Base-by-base conservation (phyloP, 176 grass and related monocot genomes). In the Coix lacrymajobi region DNA sequence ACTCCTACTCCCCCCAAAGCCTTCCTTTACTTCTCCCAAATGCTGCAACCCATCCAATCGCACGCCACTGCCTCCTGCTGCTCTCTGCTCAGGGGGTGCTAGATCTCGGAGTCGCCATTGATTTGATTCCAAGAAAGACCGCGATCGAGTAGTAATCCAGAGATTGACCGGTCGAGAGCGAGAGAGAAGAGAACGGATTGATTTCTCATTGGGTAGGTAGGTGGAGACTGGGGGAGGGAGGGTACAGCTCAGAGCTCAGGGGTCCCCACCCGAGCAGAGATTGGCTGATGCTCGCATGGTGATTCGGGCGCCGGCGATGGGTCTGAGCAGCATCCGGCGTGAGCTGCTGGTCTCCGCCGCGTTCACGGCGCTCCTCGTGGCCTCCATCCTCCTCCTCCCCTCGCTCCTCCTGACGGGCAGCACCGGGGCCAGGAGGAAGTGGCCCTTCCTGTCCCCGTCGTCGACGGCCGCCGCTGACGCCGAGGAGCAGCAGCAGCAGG, bases 341-440 rank as follows among this genome's bases (percentile, higher is more conserved):
- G 62, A 80, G 63, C 29, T 93, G 37, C 85, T 88, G 81, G 75
- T 88, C 31, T 78, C 86, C 46, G 85, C 89, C 30, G 86, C 75
- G 58, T 78, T 90, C 84, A 78, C 89, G 39, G 87, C 83, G 73
- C 58, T 96, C 20, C 80, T 99, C 17, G 91, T 95, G 20, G 54
- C 93, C 58, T 92, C 91, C 31, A 92, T 99, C 54, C 93, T 99
- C 62, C 33, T 93, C 56, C 82, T 96, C 46, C 96, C 91, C 8
- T 93, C 85, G 3, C 48, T 96, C 28, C 89, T 96, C 58, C 77
- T 89, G 36, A 87, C 65, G 22, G 76, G 84, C 79, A 24, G 78
- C 81, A 19, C 79, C 56, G 38, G 37, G 69, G 0, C 8, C 20
- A 62, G 24, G 10, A 6, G 9, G 16, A 20, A 19, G 28, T 66